Base-by-base conservation (phyloP, 805 yeast species). In the Kazachstania bromeliacearum region DNA sequence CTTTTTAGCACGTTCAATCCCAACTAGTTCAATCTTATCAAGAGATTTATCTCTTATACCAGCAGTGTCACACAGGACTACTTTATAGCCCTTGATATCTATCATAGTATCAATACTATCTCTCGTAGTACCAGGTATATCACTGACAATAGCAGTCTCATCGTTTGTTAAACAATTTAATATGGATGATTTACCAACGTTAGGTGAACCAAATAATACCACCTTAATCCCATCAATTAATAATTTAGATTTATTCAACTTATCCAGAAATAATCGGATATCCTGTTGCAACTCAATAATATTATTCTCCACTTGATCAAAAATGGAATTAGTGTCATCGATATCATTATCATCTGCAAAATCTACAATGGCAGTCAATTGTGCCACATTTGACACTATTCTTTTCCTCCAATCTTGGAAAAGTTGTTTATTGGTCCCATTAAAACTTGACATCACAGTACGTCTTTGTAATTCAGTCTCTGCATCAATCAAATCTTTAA, bases 331-430 rank as follows among this genome's bases (percentile, higher is more conserved):
- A 0, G 74, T 68, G 47, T 79, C 82, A 10, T 78, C 85, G 21
- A 84, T 66, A 43, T 84, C 94, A 39, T 85, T 85, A 49, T 92
- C 98, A 39, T 92, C 97, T 7, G 95, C 89, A 59, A 92, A 92
- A 59, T 92, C 98, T 27, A 92, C 85, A 2, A 88, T 69, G 0
- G 97, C 95, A 0, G 97, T 77, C 36, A 89, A 57, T 34, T 79
- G 59, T 0, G 95, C 95, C 35, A 80, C 71, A 40, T 75, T 70
- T 3, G 76, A 62, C 2, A 89, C 67, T 2, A 92, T 67, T 13
- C 66, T 59, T 5, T 66, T 50, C 48, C 96, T 68, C 96, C 97
- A 88, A 1, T 51, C 21, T 6, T 55, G 51, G 50, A 84, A 84
- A 20, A 72, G 44, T 3, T 50, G 42, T 38, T 70, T 74, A 30